Evolutionary conservation across 2,329 filamentous ascomycete species (phyloP).

Genomic region (Gyromitra esculenta): DNA sequence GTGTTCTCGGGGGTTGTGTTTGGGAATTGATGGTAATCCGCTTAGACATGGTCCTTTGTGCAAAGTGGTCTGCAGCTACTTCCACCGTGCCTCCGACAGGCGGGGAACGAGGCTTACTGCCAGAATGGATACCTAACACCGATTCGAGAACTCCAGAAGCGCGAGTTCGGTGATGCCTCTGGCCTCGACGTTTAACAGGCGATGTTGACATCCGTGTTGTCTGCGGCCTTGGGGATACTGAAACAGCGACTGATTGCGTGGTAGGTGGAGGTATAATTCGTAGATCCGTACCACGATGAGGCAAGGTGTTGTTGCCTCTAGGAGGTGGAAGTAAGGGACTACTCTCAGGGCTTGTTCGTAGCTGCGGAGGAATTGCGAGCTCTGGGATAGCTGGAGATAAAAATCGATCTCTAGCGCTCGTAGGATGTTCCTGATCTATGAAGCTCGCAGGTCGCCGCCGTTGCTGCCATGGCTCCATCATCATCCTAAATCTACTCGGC

Average conservation of each 20-base stretch:
- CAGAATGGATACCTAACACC: slow-evolving; percentile 27
- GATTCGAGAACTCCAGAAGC: slow-evolving; percentile 34
- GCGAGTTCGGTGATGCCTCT: not conserved
- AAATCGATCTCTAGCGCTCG: not conserved
- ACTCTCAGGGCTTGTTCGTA: slow-evolving; percentile 11
- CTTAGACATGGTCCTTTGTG: slow-evolving; percentile 13
- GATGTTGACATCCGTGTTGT: not conserved
- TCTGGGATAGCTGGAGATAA: not conserved
- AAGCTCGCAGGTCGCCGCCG: slow-evolving; percentile 1
- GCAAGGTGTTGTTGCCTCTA: not conserved
- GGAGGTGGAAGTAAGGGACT: slow-evolving; percentile 44
- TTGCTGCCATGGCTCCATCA: slow-evolving; percentile 16
- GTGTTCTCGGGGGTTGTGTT: slow-evolving; percentile 14
- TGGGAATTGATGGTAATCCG: slow-evolving; percentile 13
- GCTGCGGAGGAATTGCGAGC: not conserved
- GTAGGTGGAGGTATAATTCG: not conserved
- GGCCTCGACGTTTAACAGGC: not conserved
- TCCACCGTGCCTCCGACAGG: not conserved
- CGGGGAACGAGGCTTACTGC: not conserved
- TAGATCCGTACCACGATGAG: not conserved
- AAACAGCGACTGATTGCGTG: not conserved
- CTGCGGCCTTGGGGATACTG: not conserved
- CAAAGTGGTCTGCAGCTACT: not conserved
- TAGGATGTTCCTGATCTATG: not conserved
- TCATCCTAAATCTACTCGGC: not conserved